phyloP scores from a whole-genome alignment of 2,329 filamentous ascomycete species.

The Colletotrichum tamarilloi region DNA sequence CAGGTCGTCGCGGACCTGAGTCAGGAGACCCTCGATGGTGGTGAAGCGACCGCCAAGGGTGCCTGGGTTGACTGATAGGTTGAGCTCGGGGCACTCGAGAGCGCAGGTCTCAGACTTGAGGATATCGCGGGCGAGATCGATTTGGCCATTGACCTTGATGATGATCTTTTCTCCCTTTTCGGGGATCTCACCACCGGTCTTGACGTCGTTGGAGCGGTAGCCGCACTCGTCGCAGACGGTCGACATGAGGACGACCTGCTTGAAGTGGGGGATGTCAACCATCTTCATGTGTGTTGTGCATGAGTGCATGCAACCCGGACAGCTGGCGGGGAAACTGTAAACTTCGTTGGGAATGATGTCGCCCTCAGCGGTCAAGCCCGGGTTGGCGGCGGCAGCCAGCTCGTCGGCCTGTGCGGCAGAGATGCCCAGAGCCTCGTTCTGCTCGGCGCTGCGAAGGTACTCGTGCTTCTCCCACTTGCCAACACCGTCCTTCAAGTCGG shows the following conservation, averaged over 20 bases:
- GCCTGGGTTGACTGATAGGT: slow-evolving; percentile 88
- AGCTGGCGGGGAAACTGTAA: slow-evolving; percentile 91
- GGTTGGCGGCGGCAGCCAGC: slow-evolving; percentile 60
- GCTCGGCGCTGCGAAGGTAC: slow-evolving; percentile 83
- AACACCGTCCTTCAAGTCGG: slow-evolving; percentile 80
- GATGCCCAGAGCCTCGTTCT: slow-evolving; percentile 88
- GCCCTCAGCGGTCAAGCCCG: slow-evolving; percentile 64
- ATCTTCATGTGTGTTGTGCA: slow-evolving; percentile 98
- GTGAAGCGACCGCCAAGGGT: slow-evolving; percentile 97
- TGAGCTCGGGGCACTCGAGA: slow-evolving; percentile 86
- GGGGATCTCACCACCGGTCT: slow-evolving; percentile 94
- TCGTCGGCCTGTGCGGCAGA: slow-evolving; percentile 69
- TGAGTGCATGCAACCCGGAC: slow-evolving; percentile 87
- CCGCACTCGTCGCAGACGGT: slow-evolving; percentile 93
- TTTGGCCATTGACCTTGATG: slow-evolving; percentile 72
- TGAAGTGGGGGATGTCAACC: slow-evolving; percentile 98
- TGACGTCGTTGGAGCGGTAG: slow-evolving; percentile 96
- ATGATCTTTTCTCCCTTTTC: slow-evolving; percentile 86
- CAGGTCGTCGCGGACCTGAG: slow-evolving; percentile 91
- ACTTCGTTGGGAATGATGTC: slow-evolving; percentile 95
- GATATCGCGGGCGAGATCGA: slow-evolving; percentile 89
- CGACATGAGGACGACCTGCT: slow-evolving; percentile 95
- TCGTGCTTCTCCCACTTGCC: slow-evolving; percentile 91
- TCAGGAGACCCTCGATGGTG: slow-evolving; percentile 92
- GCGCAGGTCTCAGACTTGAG: slow-evolving; percentile 95